A percentile compares a stretch with the other conserved stretches of the same genome.
Evolutionary conservation across 441 rosid genomes (phyloP).

Genomic region (Metrosideros polymorpha): DNA sequence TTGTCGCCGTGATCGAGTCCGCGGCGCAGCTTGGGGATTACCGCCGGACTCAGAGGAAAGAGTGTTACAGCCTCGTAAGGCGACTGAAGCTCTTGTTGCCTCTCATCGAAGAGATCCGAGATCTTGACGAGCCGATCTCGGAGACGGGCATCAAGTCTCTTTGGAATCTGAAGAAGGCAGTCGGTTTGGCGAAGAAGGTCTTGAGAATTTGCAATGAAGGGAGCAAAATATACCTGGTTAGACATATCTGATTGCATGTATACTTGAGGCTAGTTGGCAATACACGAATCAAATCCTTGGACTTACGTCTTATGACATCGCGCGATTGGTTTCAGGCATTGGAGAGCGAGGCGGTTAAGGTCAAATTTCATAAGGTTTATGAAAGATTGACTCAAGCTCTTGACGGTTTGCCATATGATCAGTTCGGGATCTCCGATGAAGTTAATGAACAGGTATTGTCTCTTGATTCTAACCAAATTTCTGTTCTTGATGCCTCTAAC

Average conservation of each 20-base stretch:
- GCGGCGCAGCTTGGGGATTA: slow-evolving; percentile 29
- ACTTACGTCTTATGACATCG: background rate
- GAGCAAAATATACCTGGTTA: slow-evolving; percentile 18
- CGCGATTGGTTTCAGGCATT: slow-evolving; percentile 1
- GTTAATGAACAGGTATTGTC: slow-evolving; percentile 9
- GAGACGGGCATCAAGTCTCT: slow-evolving; percentile 9
- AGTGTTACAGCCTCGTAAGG: slow-evolving; percentile 42
- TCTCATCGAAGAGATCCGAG: slow-evolving; percentile 44
- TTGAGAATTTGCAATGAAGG: slow-evolving; percentile 11
- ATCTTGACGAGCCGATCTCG: slow-evolving; percentile 14
- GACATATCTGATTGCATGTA: background rate
- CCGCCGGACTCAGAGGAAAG: slow-evolving; percentile 38
- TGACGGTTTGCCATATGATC: slow-evolving; percentile 1
- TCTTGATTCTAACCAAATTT: background rate
- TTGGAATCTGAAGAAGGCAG: slow-evolving; percentile 27
- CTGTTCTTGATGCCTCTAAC: background rate
- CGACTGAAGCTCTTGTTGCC: slow-evolving; percentile 48
- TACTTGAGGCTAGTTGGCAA: background rate
- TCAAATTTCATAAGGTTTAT: background rate
- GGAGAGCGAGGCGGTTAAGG: slow-evolving; percentile 7
- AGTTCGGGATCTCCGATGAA: slow-evolving; percentile 10
- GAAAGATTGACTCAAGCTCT: slow-evolving; percentile 1
- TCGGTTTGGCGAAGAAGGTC: slow-evolving; percentile 11
- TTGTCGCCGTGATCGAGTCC: slow-evolving; percentile 17
- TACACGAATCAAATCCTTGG: background rate